Evolutionary conservation across 1,284 basidiomycete genomes (phyloP).

Genomic region (Malassezia globosa): DNA sequence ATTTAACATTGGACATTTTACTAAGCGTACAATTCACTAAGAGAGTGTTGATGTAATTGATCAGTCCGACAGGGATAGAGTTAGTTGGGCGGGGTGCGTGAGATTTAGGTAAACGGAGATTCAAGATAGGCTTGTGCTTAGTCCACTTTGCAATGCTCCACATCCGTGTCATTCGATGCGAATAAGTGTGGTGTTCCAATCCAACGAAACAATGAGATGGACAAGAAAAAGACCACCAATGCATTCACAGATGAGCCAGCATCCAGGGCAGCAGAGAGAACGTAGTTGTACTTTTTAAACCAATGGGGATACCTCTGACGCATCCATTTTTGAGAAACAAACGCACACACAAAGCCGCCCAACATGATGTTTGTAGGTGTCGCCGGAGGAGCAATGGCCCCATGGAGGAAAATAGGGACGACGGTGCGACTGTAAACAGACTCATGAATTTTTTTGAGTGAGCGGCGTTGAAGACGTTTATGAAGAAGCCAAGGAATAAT

Average conservation of each 20-base stretch:
- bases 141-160: conserved; percentile 21
- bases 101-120: too few species aligned
- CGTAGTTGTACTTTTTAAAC: conserved; percentile 41
- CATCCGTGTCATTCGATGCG: conserved; percentile 8
- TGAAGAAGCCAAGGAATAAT: conserved; percentile 49
- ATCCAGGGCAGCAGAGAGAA: conserved; percentile 49
- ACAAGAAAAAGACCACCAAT: conserved; percentile 49
- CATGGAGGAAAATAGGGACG: conserved; percentile 51
- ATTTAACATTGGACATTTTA: too few species aligned
- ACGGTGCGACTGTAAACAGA: conserved; percentile 44
- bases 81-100: too few species aligned
- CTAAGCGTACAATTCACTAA: too few species aligned
- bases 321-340: conserved; percentile 47
- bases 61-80: too few species aligned
- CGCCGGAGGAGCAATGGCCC: conserved; percentile 43
- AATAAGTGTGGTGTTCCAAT: conserved; percentile 21
- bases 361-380: conserved; percentile 52
- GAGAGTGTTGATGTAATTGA: too few species aligned
- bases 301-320: conserved; percentile 40
- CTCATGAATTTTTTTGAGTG: conserved; percentile 15
- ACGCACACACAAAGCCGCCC: conserved; percentile 48
- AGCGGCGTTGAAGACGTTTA: conserved; percentile 38
- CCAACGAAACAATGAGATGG: conserved; percentile 34
- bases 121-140: too few species aligned
- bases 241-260: conserved; percentile 49